Evolutionary conservation across 805 yeast species (phyloP).

Genomic region (Saccharomycopsis malanga): DNA sequence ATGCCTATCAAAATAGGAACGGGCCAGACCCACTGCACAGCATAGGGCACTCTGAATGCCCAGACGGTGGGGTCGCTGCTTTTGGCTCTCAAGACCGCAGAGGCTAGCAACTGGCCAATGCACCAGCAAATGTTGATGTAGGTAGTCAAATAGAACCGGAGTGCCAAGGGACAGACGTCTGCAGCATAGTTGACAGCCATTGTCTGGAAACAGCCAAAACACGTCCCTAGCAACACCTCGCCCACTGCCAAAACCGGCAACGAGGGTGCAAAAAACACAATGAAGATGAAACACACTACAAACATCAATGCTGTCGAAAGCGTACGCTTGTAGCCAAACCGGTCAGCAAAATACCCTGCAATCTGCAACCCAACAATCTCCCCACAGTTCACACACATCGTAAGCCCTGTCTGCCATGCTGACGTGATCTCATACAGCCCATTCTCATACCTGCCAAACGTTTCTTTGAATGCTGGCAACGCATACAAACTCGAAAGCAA

Average conservation of each 20-base stretch:
- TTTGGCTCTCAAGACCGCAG: slow-evolving; percentile 36
- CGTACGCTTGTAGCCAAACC: slow-evolving; percentile 40
- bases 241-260: slow-evolving; percentile 36
- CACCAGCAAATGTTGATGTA: slow-evolving; percentile 48
- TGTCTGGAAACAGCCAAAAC: slow-evolving; percentile 52
- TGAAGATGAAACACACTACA: slow-evolving; percentile 36
- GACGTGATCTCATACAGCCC: slow-evolving; percentile 32
- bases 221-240: slow-evolving; percentile 38
- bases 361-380: slow-evolving; percentile 40
- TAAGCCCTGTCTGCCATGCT: slow-evolving; percentile 36
- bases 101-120: slow-evolving; percentile 48
- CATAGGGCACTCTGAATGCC: slow-evolving; percentile 50
- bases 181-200: slow-evolving; percentile 49
- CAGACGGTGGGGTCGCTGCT: slow-evolving; percentile 24
- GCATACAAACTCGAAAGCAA: slow-evolving; percentile 39
- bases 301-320: slow-evolving; percentile 29
- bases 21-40: slow-evolving; percentile 57
- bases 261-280: slow-evolving; percentile 40
- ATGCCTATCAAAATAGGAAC: slow-evolving; percentile 38
- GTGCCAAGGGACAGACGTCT: slow-evolving; percentile 47
- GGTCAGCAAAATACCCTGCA: slow-evolving; percentile 40
- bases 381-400: slow-evolving; percentile 31
- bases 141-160: slow-evolving; percentile 44
- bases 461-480: slow-evolving; percentile 36
- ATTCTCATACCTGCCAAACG: slow-evolving; percentile 33